A percentile compares a stretch with the other conserved stretches of the same genome.
Evolutionary conservation across 2,329 filamentous ascomycete species (phyloP).

Genomic region (Alternaria postmessia): DNA sequence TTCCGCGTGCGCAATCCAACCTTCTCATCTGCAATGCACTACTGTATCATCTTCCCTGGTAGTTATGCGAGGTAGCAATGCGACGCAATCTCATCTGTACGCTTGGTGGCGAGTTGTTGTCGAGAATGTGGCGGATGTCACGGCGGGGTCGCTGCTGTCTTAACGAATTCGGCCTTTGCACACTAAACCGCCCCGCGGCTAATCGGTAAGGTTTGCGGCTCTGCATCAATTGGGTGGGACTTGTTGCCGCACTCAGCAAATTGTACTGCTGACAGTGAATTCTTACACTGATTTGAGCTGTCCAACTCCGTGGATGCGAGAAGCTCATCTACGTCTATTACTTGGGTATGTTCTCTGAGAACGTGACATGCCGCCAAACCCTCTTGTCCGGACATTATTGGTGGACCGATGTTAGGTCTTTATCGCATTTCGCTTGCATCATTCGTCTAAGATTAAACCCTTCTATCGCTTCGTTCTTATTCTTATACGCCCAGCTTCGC

Average conservation of each 20-base stretch:
- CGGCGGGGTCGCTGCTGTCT: constrained; percentile 20
- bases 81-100: background rate
- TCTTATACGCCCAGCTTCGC: background rate
- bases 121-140: constrained; percentile 19
- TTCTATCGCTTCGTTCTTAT: background rate
- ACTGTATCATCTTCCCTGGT: background rate
- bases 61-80: background rate
- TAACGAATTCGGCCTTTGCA: constrained; percentile 2
- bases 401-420: background rate
- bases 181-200: constrained; percentile 22
- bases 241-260: background rate
- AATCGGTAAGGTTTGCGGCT: constrained; percentile 26
- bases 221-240: constrained; percentile 2
- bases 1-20: background rate
- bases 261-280: background rate
- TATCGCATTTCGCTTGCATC: background rate
- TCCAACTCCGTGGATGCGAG: background rate
- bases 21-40: background rate
- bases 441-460: background rate
- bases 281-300: background rate
- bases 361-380: background rate
- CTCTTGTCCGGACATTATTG: background rate
- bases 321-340: background rate
- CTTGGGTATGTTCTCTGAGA: background rate
- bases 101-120: constrained; percentile 11